These are phyloP conservation scores for Paulownia fortunei DNA, from an alignment of 257 asterid species.

Conservation along the genomic window DNA sequence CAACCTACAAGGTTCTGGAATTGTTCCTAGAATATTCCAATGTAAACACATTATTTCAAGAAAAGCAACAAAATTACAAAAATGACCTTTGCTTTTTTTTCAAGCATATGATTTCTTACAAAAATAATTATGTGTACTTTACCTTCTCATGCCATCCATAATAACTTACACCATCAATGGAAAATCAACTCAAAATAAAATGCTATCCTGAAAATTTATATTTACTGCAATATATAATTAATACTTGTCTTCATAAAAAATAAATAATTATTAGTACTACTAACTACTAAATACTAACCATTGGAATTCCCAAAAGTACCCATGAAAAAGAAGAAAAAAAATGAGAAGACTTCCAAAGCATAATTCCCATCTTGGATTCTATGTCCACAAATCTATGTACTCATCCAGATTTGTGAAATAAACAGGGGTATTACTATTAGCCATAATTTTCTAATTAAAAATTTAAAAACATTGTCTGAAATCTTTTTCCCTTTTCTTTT, in stretches of 20 bases:
- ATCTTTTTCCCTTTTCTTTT: background rate
- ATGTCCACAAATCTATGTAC: slow-evolving; percentile 19
- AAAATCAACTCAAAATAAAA: background rate
- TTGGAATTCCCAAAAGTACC: background rate
- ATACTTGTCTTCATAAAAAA: too few species aligned
- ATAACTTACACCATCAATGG: background rate
- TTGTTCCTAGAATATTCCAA: slow-evolving; percentile 40
- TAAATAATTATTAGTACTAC: too few species aligned
- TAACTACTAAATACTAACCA: too few species aligned
- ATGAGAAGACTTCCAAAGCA: background rate
- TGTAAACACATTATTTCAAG: background rate
- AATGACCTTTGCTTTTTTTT: slow-evolving; percentile 27
- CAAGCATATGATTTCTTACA: background rate
- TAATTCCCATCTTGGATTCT: background rate
- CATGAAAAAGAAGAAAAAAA: background rate
- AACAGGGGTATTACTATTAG: background rate
- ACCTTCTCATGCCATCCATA: slow-evolving; percentile 13
- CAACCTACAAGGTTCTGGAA: background rate
- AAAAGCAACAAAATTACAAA: background rate
- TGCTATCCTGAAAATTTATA: too few species aligned
- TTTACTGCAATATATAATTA: too few species aligned
- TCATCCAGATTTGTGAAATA: slow-evolving; percentile 21
- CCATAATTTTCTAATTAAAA: background rate
- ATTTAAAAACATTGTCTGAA: background rate
- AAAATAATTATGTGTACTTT: background rate